A percentile compares a stretch with the other conserved stretches of the same genome.
Conservation (phyloP, 1,284 basidiomycete genomes). For the Rhizoctonia solani region DNA sequence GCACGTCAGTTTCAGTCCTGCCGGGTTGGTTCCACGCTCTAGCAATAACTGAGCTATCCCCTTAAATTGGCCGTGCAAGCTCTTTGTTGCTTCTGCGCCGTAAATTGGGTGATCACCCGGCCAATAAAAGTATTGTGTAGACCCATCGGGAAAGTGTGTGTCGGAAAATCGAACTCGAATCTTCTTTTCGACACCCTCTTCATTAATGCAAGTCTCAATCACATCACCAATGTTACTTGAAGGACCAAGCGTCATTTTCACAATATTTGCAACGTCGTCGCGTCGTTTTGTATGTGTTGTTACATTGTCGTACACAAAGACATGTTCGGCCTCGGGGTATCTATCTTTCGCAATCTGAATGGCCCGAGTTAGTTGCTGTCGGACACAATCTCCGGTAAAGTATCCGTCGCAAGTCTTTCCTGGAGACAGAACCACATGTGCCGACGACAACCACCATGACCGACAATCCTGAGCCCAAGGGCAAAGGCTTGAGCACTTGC, state of each 20-base stretch:
- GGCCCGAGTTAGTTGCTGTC: slow-evolving; percentile 43
- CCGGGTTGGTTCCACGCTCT: slow-evolving; percentile 41
- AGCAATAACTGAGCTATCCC: slow-evolving; percentile 46
- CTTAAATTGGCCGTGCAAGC: slow-evolving; percentile 43
- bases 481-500: no score
- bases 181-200: not conserved
- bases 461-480: no score
- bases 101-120: not conserved
- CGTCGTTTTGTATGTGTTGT: slow-evolving; percentile 46
- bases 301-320: slow-evolving; percentile 50
- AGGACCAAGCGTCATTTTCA: no score
- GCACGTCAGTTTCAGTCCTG: not conserved
- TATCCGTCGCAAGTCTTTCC: slow-evolving; percentile 52
- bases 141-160: slow-evolving; percentile 39
- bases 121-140: not conserved
- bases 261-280: slow-evolving; percentile 35
- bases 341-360: slow-evolving; percentile 47
- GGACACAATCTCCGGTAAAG: slow-evolving; percentile 46
- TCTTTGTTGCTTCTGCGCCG: not conserved
- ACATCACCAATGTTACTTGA: slow-evolving; percentile 46
- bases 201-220: slow-evolving; percentile 40
- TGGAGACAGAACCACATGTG: slow-evolving; percentile 47
- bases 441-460: no score
- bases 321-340: slow-evolving; percentile 43
- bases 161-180: slow-evolving; percentile 40